Conservation (phyloP, 2,329 filamentous ascomycete species). For the Cercospora sesami region DNA sequence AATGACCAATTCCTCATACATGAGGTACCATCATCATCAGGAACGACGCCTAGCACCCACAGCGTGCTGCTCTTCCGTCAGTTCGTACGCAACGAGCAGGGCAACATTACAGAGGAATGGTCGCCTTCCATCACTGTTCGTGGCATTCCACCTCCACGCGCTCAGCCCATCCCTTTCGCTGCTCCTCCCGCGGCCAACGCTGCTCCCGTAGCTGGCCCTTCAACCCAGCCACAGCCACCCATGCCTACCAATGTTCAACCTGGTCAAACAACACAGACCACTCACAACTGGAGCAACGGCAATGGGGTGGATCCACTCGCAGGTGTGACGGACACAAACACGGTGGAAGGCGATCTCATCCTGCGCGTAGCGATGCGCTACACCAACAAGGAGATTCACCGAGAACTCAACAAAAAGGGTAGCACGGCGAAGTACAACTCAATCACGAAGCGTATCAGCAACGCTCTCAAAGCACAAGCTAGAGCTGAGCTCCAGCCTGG, state of each 20-base stretch:
- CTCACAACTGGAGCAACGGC: no score
- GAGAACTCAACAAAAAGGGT: not conserved
- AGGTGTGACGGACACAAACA: not conserved
- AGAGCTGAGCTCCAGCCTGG: not conserved
- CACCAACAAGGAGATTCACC: constrained; percentile 7
- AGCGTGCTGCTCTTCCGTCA: not conserved
- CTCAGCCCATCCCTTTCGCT: no score
- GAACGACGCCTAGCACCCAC: not conserved
- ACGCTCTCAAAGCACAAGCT: not conserved
- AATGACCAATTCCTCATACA: not conserved
- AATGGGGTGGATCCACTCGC: not conserved
- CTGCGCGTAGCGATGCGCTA: not conserved
- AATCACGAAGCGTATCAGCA: constrained; percentile 9
- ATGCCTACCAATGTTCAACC: not conserved
- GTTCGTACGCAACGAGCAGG: not conserved
- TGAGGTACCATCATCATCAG: not conserved
- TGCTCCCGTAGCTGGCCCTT: not conserved
- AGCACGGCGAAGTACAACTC: not conserved
- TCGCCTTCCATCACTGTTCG: not conserved
- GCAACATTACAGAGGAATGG: not conserved
- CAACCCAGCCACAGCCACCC: not conserved
- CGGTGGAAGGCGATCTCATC: not conserved
- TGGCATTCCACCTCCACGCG: not conserved
- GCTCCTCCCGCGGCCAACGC: no score
- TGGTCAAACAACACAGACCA: not conserved